Percentiles rank a stretch among this genome's conserved stretches.
phyloP scores from a whole-genome alignment of 2,329 filamentous ascomycete species.

The Ramularia endophylla region DNA sequence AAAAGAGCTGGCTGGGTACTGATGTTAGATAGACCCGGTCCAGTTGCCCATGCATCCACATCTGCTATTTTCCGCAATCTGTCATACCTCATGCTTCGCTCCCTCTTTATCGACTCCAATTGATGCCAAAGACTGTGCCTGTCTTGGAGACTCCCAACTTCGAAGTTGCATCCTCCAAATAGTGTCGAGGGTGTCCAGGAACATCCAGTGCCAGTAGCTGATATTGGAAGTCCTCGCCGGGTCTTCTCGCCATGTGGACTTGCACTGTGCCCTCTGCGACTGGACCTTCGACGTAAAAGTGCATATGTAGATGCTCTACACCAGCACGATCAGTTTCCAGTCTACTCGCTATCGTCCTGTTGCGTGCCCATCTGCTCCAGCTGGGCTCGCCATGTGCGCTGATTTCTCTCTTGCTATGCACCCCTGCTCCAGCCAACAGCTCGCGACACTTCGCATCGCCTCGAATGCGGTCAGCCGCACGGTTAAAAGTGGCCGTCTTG shows the following conservation, averaged over 20 bases:
- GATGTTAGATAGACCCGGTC: neutral
- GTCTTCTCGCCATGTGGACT: conserved; percentile 68
- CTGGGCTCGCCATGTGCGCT: conserved; percentile 75
- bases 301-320: conserved; percentile 74
- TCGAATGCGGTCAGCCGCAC: conserved; percentile 73
- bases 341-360: conserved; percentile 47
- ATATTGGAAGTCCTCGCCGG: conserved; percentile 65
- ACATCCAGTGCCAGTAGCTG: conserved; percentile 75
- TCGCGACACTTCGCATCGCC: conserved; percentile 64
- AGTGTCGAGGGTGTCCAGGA: conserved; percentile 58
- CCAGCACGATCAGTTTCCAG: conserved; percentile 65
- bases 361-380: conserved; percentile 71
- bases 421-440: conserved; percentile 60
- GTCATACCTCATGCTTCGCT: no score
- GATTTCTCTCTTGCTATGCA: conserved; percentile 59
- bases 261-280: conserved; percentile 66
- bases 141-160: conserved; percentile 33
- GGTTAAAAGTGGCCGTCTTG: conserved; percentile 83
- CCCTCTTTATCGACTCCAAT: conserved; percentile 40
- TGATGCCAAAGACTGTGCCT: conserved; percentile 56
- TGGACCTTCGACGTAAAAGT: conserved; percentile 81
- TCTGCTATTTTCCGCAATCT: no score
- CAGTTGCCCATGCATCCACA: no score
- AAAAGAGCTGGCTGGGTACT: conserved; percentile 43
- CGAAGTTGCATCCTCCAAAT: conserved; percentile 58